Evolutionary conservation across 2,329 filamentous ascomycete genomes (phyloP).

Genomic region (Paraphaeosphaeria sporulosa): DNA sequence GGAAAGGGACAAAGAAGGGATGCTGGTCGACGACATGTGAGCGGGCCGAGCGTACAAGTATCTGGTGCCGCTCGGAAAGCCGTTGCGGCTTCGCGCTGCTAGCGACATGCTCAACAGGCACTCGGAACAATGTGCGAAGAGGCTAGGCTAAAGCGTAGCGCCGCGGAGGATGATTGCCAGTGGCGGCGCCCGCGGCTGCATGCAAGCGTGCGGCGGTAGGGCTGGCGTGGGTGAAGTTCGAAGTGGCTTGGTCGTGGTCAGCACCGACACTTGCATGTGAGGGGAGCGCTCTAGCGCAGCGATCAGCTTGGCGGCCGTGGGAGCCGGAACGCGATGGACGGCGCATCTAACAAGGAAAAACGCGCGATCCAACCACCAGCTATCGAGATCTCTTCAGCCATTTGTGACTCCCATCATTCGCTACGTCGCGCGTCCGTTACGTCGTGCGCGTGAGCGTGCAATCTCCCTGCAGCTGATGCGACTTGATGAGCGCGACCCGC

Average conservation of each 20-base stretch:
- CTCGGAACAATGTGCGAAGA: slow-evolving; percentile 16
- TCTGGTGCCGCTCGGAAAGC: slow-evolving; percentile 16
- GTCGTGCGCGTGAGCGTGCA: slow-evolving; percentile 11
- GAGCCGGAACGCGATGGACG: background rate
- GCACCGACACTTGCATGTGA: background rate
- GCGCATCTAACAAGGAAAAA: slow-evolving; percentile 1
- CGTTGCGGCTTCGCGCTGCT: slow-evolving; percentile 17
- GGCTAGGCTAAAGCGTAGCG: slow-evolving; percentile 3
- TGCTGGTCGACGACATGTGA: slow-evolving; percentile 5
- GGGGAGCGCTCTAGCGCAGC: background rate
- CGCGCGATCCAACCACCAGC: slow-evolving; percentile 16
- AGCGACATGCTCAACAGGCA: slow-evolving; percentile 2
- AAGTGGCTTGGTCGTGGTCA: background rate
- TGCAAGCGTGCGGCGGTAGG: slow-evolving; percentile 3
- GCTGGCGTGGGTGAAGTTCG: background rate
- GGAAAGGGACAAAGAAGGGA: slow-evolving; percentile 9
- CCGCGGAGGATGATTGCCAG: slow-evolving; percentile 18
- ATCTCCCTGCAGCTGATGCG: slow-evolving; percentile 14
- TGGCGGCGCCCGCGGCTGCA: slow-evolving; percentile 1
- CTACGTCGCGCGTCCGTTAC: background rate
- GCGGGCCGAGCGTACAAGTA: slow-evolving; percentile 3
- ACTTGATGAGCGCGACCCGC: background rate
- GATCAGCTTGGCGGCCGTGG: background rate
- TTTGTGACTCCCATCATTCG: background rate
- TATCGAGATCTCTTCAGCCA: background rate